These are phyloP conservation scores for Diaporthe velutina DNA, from an alignment of 2,329 filamentous ascomycete species.

Conservation along the genomic window DNA sequence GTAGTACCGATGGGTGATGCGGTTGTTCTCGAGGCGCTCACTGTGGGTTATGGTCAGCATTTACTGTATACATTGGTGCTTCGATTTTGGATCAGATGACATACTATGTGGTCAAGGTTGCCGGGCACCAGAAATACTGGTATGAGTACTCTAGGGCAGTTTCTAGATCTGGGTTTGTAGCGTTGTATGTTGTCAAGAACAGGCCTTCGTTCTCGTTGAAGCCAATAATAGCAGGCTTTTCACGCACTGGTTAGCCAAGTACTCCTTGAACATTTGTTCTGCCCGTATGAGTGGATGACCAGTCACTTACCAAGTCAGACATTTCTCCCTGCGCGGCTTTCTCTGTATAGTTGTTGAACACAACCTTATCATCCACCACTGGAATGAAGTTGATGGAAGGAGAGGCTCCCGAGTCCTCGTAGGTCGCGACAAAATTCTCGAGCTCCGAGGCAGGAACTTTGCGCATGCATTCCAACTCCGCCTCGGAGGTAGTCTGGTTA, in stretches of 20 bases:
- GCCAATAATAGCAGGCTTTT: conserved; percentile 44
- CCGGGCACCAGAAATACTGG: conserved; percentile 45
- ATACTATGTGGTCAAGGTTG: conserved; percentile 33
- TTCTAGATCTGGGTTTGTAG: conserved; percentile 39
- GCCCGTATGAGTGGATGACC: background rate
- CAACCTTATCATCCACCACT: conserved; percentile 47
- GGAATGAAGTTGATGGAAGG: conserved; percentile 49
- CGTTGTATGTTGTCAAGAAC: conserved; percentile 41
- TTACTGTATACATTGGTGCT: background rate
- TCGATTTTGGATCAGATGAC: background rate
- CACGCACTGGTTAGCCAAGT: background rate
- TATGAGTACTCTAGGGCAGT: conserved; percentile 37
- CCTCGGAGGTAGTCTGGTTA: conserved; percentile 47
- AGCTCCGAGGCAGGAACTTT: conserved; percentile 49
- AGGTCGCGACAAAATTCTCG: conserved; percentile 47
- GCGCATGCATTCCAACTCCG: conserved; percentile 54
- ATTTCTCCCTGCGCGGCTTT: conserved; percentile 44
- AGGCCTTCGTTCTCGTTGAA: conserved; percentile 44
- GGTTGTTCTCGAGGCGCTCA: conserved; percentile 30
- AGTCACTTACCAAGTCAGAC: conserved; percentile 44
- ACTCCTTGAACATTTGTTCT: background rate
- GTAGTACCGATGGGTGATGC: conserved; percentile 45
- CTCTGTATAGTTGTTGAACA: conserved; percentile 51
- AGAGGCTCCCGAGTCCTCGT: conserved; percentile 44
- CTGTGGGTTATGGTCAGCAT: background rate